Evolutionary conservation across 2,329 filamentous ascomycete species (phyloP), one percentile per base, ranked within the genome.

Genomic region (Fusarium keratoplasticum): DNA sequence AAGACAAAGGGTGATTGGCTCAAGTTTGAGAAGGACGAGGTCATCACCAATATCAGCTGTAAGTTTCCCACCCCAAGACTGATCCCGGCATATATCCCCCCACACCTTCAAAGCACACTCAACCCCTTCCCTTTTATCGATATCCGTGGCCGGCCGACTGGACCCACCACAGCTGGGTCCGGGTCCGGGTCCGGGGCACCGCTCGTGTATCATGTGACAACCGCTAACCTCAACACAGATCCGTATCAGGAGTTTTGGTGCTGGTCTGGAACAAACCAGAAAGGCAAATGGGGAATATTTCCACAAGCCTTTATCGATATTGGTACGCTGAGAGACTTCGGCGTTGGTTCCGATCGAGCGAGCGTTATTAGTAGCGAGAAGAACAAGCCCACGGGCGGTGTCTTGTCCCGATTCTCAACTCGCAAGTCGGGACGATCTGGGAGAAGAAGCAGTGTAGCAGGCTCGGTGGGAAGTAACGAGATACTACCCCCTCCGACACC

Each of bases 11-110:
- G 83, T 31, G 79, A 85, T 13, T 90, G 89, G 89, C 81, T 90
- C n/a, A 86, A 83, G 72, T 89, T 94, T 77, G 90, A 92, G 33
- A 92, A 91, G 78, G 90, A 89, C 22, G 92, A 94, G 71, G 85
- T 87, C 4, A 92, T 93, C 18, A 90, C 87, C 72, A 94, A 92
- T 81, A 94, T 89, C 27, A 83, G 82, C 61, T 89, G 87, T 87
- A 77, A 84, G 87, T 85, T 36, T 8, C 27, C 25, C 31, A 18
- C 11, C 13, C 42, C 4, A 25, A 9, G 14, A 25, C 8, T 16
- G 22, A 25, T 47, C 7, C 22, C 42, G 4, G 20, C 42, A 44
- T 44, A 3, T 8, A 44, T 14, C n/a, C 18, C 36, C 36, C 36
- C 9, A n/a, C 0, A n/a, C 36, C 36, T 38, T 38, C 8, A 38